phyloP scores from a whole-genome alignment of 2,329 filamentous ascomycete genomes.

The Bipolaris zeicola region DNA sequence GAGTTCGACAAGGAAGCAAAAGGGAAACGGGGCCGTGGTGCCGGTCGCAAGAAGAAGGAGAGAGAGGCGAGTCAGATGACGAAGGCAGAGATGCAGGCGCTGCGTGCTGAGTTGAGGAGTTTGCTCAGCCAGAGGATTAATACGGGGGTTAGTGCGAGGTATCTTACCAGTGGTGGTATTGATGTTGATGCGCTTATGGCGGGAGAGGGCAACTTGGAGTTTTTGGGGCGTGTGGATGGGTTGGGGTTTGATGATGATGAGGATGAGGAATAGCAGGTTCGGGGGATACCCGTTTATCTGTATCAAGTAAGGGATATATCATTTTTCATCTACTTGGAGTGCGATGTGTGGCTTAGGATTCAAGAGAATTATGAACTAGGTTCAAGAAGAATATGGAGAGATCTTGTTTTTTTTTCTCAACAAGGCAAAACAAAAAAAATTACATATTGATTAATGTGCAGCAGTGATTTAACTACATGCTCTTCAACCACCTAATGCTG shows the following conservation, averaged over 20 bases:
- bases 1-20: slow-evolving; percentile 70
- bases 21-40: slow-evolving; percentile 67
- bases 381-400: too few species aligned
- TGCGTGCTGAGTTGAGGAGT: slow-evolving; percentile 74
- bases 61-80: slow-evolving; percentile 69
- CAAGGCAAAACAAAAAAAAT: too few species aligned
- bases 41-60: slow-evolving; percentile 75
- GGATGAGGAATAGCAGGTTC: too few species aligned
- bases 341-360: too few species aligned
- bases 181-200: slow-evolving; percentile 76
- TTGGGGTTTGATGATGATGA: slow-evolving; percentile 47
- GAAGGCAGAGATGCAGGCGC: slow-evolving; percentile 73
- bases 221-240: slow-evolving; percentile 64
- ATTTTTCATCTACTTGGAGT: too few species aligned
- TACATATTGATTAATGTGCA: neutral
- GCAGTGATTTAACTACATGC: neutral
- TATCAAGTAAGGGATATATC: too few species aligned
- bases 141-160: slow-evolving; percentile 83
- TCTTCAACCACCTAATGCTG: neutral
- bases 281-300: too few species aligned
- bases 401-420: too few species aligned
- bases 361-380: too few species aligned
- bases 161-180: slow-evolving; percentile 82
- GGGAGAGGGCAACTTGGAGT: slow-evolving; percentile 64
- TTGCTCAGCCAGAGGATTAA: slow-evolving; percentile 78